Evolutionary conservation across 2,329 filamentous ascomycete genomes (phyloP).

Genomic region (Fusarium chaquense): DNA sequence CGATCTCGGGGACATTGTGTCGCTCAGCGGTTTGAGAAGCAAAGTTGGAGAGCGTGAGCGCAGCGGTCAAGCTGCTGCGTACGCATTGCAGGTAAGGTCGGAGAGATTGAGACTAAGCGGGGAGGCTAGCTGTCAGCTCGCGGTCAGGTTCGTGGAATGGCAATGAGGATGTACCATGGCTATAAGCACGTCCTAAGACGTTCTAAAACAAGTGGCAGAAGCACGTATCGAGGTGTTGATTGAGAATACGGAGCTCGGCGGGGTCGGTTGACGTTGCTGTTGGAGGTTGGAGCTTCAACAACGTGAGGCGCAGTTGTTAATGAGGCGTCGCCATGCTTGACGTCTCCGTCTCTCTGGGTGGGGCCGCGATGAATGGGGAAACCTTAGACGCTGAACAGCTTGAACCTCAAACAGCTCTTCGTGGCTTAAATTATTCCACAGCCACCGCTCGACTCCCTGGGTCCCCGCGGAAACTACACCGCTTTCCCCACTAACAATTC

Average conservation of each 20-base stretch:
- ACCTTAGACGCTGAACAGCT: constrained; percentile 30
- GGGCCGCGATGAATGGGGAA: constrained; percentile 33
- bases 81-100: constrained; percentile 97
- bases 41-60: constrained; percentile 91
- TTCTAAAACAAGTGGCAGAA: constrained; percentile 13
- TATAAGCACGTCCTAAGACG: constrained; percentile 21
- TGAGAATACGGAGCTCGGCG: constrained; percentile 40
- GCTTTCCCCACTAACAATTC: constrained; percentile 46
- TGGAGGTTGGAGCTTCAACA: constrained; percentile 46
- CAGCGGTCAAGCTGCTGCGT: constrained; percentile 91
- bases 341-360: constrained; percentile 49
- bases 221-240: constrained; percentile 30
- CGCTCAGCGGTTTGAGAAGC: constrained; percentile 96
- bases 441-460: constrained; percentile 25
- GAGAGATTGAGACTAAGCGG: constrained; percentile 86
- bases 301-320: constrained; percentile 43
- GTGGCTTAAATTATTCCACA: constrained; percentile 22
- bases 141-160: neutral
- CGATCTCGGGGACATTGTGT: constrained; percentile 98
- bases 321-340: constrained; percentile 47
- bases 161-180: constrained; percentile 37
- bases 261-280: constrained; percentile 45
- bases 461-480: constrained; percentile 39
- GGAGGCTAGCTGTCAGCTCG: constrained; percentile 38
- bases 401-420: constrained; percentile 19